Percentiles rank a stretch among this genome's conserved stretches.
Evolutionary conservation across 106 monocot genomes (phyloP).

Genomic region (Phalaenopsis equestris): DNA sequence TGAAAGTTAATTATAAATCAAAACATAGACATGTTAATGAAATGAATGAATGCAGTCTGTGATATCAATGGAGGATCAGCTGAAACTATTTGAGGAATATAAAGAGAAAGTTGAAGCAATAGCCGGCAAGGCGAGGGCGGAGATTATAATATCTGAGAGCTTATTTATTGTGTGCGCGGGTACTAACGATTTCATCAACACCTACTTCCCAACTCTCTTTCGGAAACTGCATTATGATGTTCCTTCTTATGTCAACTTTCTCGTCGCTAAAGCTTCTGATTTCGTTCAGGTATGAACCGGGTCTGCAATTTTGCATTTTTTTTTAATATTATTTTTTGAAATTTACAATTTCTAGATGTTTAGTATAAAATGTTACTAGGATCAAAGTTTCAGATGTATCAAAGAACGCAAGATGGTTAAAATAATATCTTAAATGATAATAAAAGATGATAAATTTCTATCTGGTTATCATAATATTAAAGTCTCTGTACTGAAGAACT

Average conservation of each 20-base stretch:
- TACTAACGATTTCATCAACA: conserved; percentile 47
- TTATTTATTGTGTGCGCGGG: conserved; percentile 36
- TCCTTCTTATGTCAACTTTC: conserved; percentile 39
- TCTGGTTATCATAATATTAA: too few species aligned
- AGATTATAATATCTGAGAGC: conserved; percentile 23
- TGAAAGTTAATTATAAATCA: too few species aligned
- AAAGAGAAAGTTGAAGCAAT: conserved; percentile 28
- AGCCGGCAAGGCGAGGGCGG: conserved; percentile 34
- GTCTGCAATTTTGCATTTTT: background rate
- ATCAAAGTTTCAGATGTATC: too few species aligned
- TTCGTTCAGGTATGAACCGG: conserved; percentile 38
- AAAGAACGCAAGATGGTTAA: too few species aligned
- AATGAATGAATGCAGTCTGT: conserved; percentile 24
- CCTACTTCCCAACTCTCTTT: conserved; percentile 26
- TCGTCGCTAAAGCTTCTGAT: conserved; percentile 21
- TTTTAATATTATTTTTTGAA: too few species aligned
- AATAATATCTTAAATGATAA: too few species aligned
- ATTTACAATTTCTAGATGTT: too few species aligned
- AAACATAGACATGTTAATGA: background rate
- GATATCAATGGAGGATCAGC: conserved; percentile 35
- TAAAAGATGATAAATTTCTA: too few species aligned
- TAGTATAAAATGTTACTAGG: too few species aligned
- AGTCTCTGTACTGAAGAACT: too few species aligned
- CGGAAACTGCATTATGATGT: conserved; percentile 29
- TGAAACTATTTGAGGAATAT: conserved; percentile 56